phyloP scores from a whole-genome alignment of 495 filamentous ascomycete species.

The Penicillium lividum region DNA sequence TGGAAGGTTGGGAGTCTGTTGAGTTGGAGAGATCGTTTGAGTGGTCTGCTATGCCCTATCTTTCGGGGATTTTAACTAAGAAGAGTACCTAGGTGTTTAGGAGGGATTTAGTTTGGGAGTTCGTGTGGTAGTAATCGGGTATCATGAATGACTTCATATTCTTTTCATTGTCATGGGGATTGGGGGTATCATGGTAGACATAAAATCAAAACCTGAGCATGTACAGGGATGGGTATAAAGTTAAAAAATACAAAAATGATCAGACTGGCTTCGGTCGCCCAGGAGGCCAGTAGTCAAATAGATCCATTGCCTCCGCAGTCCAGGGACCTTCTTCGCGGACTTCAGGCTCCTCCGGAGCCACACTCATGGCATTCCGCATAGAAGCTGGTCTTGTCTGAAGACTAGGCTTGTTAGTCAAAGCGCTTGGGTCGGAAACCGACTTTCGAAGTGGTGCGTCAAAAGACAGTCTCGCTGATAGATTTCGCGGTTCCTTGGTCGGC shows the following conservation, averaged over 20 bases:
- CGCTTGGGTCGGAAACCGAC: constrained; percentile 38
- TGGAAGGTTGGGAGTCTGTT: constrained; percentile 56
- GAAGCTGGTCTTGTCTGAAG: constrained; percentile 15
- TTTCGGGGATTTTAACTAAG: constrained; percentile 55
- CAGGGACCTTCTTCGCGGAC: constrained; percentile 46
- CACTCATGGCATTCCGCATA: constrained; percentile 24
- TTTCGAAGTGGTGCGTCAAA: constrained; percentile 35
- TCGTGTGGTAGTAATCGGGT: too few relatives aligned
- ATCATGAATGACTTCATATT: not conserved
- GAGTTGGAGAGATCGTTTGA: constrained; percentile 52
- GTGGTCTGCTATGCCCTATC: constrained; percentile 55
- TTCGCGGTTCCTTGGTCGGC: constrained; percentile 1
- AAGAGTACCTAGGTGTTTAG: not conserved
- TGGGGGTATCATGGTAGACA: constrained; percentile 25
- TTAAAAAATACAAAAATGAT: constrained; percentile 2
- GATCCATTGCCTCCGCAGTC: constrained; percentile 60
- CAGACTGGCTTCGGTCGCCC: constrained; percentile 38
- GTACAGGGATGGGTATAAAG: constrained; percentile 4
- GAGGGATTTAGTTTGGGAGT: too few relatives aligned
- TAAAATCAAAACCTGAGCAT: constrained; percentile 5
- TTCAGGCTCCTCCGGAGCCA: constrained; percentile 12
- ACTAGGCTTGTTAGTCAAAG: constrained; percentile 21
- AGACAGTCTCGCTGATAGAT: constrained; percentile 11
- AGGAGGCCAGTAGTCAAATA: constrained; percentile 58
- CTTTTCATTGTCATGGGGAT: constrained; percentile 11